Conservation (phyloP, 768 basidiomycete genomes). For the Sporobolomyces roseus region DNA sequence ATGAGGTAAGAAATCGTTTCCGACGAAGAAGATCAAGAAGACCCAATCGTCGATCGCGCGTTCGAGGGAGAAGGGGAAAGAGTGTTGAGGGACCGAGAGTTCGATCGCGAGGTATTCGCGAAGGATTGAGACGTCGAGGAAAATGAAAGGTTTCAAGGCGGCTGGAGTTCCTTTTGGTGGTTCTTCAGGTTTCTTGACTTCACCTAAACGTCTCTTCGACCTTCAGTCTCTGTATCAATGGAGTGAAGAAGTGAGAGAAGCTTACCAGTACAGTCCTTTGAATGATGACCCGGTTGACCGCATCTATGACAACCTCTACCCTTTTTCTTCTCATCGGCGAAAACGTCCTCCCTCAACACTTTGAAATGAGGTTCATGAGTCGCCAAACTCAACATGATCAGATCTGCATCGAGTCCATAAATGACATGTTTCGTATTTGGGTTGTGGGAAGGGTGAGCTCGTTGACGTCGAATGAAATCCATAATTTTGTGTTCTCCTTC, state of each 20-base stretch:
- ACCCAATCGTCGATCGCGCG: slow-evolving; percentile 99
- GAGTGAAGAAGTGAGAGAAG: background rate
- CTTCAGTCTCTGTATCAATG: too few relatives aligned
- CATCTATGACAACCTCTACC: slow-evolving; percentile 80
- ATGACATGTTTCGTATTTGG: slow-evolving; percentile 95
- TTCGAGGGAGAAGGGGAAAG: slow-evolving; percentile 88
- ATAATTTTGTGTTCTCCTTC: slow-evolving; percentile 99
- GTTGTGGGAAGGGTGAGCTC: slow-evolving; percentile 80
- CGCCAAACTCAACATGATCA: slow-evolving; percentile 96
- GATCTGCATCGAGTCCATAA: slow-evolving; percentile 96
- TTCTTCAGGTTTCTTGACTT: slow-evolving; percentile 58
- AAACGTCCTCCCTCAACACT: slow-evolving; percentile 96
- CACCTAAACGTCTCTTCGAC: slow-evolving; percentile 51
- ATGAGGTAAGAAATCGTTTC: slow-evolving; percentile 98
- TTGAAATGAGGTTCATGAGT: slow-evolving; percentile 98
- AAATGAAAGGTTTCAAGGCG: slow-evolving; percentile 95
- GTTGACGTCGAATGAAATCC: slow-evolving; percentile 91
- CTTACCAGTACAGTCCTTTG: slow-evolving; percentile 80
- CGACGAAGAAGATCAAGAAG: slow-evolving; percentile 98
- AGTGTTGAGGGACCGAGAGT: slow-evolving; percentile 69
- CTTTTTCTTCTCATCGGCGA: slow-evolving; percentile 60
- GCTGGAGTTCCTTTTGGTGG: slow-evolving; percentile 54
- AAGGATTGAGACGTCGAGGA: slow-evolving; percentile 90
- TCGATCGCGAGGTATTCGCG: slow-evolving; percentile 98
- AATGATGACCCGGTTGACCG: slow-evolving; percentile 90